Percentiles rank a stretch among this genome's conserved stretches.
phyloP scores from a whole-genome alignment of 345 rosid species.

The Lepidium didymum region DNA sequence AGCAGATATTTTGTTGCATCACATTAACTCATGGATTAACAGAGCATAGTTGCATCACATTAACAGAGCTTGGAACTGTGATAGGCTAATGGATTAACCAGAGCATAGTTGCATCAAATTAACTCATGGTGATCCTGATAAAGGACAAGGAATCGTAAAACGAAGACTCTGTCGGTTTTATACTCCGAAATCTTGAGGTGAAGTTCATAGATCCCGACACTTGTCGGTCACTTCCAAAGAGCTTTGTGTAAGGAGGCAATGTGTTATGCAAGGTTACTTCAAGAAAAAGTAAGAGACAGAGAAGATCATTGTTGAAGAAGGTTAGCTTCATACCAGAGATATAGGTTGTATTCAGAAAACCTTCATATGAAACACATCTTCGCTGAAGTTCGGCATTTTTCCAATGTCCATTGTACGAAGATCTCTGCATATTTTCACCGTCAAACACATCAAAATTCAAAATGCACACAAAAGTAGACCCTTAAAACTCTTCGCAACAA shows the following conservation, averaged over 20 bases:
- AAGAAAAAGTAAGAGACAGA: slow-evolving; percentile 69
- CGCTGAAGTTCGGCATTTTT: too few relatives aligned
- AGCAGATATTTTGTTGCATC: too few relatives aligned
- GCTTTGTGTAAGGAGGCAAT: slow-evolving; percentile 84
- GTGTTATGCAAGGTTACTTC: slow-evolving; percentile 90
- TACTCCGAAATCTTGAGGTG: slow-evolving; percentile 77
- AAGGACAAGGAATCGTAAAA: slow-evolving; percentile 52
- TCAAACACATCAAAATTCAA: too few relatives aligned
- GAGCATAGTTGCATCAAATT: too few relatives aligned
- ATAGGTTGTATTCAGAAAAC: slow-evolving; percentile 77
- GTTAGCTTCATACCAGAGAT: slow-evolving; percentile 96
- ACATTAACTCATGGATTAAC: slow-evolving; percentile 95
- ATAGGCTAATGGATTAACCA: too few relatives aligned
- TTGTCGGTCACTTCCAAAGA: slow-evolving; percentile 52
- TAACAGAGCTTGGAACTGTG: too few relatives aligned
- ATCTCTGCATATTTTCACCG: too few relatives aligned
- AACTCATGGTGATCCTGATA: slow-evolving; percentile 60
- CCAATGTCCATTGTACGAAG: too few relatives aligned
- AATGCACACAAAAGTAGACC: too few relatives aligned
- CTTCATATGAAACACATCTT: too few relatives aligned
- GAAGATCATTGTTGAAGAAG: slow-evolving; percentile 63
- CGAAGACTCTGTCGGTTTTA: slow-evolving; percentile 80
- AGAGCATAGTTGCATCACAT: slow-evolving; percentile 94
- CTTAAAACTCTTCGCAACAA: too few relatives aligned
- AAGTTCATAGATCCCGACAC: slow-evolving; percentile 86